phyloP scores from a whole-genome alignment of 805 yeast genomes.

The Pichia scutulata region DNA sequence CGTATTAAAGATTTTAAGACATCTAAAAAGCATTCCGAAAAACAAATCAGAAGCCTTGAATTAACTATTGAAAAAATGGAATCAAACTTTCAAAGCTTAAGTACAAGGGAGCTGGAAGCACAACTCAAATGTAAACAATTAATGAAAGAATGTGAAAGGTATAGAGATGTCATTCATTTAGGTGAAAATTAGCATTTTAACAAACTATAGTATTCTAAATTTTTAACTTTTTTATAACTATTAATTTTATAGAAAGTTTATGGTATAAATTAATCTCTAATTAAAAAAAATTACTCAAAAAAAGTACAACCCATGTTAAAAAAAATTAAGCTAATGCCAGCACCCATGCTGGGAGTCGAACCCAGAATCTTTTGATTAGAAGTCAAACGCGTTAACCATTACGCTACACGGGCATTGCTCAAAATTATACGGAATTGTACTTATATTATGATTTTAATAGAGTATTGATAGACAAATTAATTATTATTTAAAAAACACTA shows the following conservation, averaged over 20 bases:
- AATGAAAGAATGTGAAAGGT: slow-evolving; percentile 49
- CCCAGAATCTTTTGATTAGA: slow-evolving; percentile 61
- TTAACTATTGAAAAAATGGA: slow-evolving; percentile 40
- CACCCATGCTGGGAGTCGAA: slow-evolving; percentile 49
- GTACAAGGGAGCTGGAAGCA: slow-evolving; percentile 37
- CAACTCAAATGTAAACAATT: slow-evolving; percentile 36
- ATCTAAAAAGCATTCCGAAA: slow-evolving; percentile 45
- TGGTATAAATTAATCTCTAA: no score
- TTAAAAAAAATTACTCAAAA: not conserved
- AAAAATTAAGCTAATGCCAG: slow-evolving; percentile 16
- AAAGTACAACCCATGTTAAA: not conserved
- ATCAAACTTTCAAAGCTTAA: slow-evolving; percentile 36
- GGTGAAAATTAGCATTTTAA: not conserved
- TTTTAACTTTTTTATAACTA: no score
- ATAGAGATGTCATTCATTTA: slow-evolving; percentile 32
- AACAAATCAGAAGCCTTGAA: slow-evolving; percentile 51
- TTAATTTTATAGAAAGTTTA: not conserved
- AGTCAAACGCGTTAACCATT: slow-evolving; percentile 63
- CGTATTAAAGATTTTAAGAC: slow-evolving; percentile 44
- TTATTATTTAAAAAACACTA: no score
- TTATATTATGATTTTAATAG: not conserved
- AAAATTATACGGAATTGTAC: not conserved
- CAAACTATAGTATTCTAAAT: not conserved
- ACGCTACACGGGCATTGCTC: slow-evolving; percentile 47
- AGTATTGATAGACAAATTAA: no score